Evolutionary conservation across 371 early-diverging fungal species (phyloP).

Genomic region (Apophysomyces variabilis): DNA sequence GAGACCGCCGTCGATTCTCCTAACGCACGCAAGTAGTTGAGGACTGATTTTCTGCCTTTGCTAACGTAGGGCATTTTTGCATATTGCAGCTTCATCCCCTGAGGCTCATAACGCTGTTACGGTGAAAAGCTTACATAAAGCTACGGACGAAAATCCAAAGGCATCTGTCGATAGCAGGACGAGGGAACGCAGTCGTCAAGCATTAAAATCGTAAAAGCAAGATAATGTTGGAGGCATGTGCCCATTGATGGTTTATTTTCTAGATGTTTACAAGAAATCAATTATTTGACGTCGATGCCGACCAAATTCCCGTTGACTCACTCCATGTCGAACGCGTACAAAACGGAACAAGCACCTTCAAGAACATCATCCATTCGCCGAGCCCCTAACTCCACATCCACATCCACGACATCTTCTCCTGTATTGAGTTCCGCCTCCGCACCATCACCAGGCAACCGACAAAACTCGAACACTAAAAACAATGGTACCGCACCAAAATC

Average conservation of each 20-base stretch:
- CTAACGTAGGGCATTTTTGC: neutral
- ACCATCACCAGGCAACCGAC: conserved; percentile 6
- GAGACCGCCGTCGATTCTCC: conserved; percentile 23
- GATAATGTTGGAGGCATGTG: conserved; percentile 6
- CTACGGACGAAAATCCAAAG: neutral
- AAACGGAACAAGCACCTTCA: conserved; percentile 8
- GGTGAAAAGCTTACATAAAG: neutral
- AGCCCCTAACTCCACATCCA: conserved; percentile 14
- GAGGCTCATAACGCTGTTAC: conserved; percentile 10
- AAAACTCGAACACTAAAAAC: conserved; percentile 2
- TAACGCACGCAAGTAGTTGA: conserved; percentile 22
- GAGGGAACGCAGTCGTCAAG: conserved; percentile 70
- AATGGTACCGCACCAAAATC: neutral
- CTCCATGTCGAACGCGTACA: conserved; percentile 20
- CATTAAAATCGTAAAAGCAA: conserved; percentile 73
- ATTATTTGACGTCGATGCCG: conserved; percentile 58
- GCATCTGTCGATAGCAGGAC: conserved; percentile 29
- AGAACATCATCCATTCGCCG: conserved; percentile 12
- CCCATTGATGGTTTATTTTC: neutral
- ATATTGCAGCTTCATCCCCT: conserved; percentile 23
- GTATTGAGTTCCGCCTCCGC: conserved; percentile 11
- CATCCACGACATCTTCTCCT: conserved; percentile 16
- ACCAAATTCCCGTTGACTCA: conserved; percentile 43
- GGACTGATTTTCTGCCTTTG: neutral
- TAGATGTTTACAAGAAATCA: conserved; percentile 71